Conservation (phyloP, 2,329 filamentous ascomycete genomes). For the Helminthosporium solani region DNA sequence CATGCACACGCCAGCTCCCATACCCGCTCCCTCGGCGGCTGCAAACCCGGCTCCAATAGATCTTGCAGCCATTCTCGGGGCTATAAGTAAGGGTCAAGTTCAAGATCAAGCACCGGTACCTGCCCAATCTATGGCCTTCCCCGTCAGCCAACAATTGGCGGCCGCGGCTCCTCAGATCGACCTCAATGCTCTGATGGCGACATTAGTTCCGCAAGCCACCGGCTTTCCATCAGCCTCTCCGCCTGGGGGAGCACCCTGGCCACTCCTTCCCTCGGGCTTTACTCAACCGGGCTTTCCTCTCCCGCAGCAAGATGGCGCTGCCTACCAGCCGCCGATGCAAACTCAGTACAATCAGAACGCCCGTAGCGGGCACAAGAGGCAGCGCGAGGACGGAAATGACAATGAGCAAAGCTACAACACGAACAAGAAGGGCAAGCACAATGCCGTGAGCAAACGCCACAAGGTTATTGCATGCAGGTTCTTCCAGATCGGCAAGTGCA, state of each 20-base stretch:
- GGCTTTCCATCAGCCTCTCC: conserved; percentile 9
- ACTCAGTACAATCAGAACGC: conserved; percentile 27
- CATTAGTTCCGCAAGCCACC: conserved; percentile 14
- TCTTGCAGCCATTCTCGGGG: conserved; percentile 30
- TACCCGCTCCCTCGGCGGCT: conserved; percentile 8
- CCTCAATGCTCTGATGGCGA: conserved; percentile 23
- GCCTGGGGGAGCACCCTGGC: background rate
- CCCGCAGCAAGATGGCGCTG: conserved; percentile 14
- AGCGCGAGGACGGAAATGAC: conserved; percentile 31
- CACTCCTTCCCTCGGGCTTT: conserved; percentile 27
- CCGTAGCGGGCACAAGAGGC: conserved; percentile 39
- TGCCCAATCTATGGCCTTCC: background rate
- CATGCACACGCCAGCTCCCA: conserved; percentile 1
- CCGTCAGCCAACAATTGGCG: conserved; percentile 10
- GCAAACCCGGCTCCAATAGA: conserved; percentile 20
- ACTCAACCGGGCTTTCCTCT: conserved; percentile 17
- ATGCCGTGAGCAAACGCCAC: conserved; percentile 29
- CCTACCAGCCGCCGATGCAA: conserved; percentile 13
- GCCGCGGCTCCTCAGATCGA: conserved; percentile 20
- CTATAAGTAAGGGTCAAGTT: conserved; percentile 19
- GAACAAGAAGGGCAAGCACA: conserved; percentile 44
- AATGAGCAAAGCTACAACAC: conserved; percentile 49
- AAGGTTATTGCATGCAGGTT: conserved; percentile 62
- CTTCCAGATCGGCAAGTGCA: conserved; percentile 69
- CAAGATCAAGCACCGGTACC: conserved; percentile 17